Evolutionary conservation across 2,329 filamentous ascomycete species (phyloP).

Genomic region (Onygena corvina): DNA sequence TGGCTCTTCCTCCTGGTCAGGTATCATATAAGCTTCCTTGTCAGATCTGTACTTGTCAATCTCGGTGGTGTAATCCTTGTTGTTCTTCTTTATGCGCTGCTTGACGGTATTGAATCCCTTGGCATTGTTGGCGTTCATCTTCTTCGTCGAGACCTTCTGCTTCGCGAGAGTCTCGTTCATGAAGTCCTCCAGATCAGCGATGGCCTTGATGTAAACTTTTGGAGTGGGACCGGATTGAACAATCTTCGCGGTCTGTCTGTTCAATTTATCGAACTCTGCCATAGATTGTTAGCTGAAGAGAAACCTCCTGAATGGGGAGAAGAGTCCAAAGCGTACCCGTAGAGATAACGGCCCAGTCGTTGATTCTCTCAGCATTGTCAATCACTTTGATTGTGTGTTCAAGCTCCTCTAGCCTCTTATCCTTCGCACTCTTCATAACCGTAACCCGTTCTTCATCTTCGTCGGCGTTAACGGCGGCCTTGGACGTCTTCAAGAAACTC

Average conservation of each 20-base stretch:
- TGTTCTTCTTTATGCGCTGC: conserved; percentile 97
- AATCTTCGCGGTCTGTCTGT: conserved; percentile 71
- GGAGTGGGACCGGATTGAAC: conserved; percentile 65
- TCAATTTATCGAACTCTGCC: conserved; percentile 86
- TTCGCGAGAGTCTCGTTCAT: conserved; percentile 90
- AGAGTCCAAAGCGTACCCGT: conserved; percentile 51
- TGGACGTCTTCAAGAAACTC: conserved; percentile 59
- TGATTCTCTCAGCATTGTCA: conserved; percentile 94
- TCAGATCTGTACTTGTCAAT: conserved; percentile 77
- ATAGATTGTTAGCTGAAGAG: not conserved
- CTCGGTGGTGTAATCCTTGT: conserved; percentile 81
- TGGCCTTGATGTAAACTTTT: conserved; percentile 82
- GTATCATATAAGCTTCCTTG: conserved; percentile 79
- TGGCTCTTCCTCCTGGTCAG: conserved; percentile 61
- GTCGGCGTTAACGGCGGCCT: conserved; percentile 59
- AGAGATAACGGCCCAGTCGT: conserved; percentile 89
- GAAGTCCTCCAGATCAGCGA: conserved; percentile 86
- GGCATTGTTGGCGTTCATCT: conserved; percentile 95
- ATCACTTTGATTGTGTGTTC: conserved; percentile 82
- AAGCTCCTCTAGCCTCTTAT: conserved; percentile 90
- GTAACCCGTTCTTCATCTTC: conserved; percentile 75
- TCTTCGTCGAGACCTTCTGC: conserved; percentile 91
- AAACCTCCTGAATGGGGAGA: not conserved
- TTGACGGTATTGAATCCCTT: conserved; percentile 93
- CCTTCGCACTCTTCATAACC: conserved; percentile 92